These are phyloP conservation scores for Coemansia sp. DNA, from an alignment of 371 early-diverging fungal species.

Conservation along the genomic window DNA sequence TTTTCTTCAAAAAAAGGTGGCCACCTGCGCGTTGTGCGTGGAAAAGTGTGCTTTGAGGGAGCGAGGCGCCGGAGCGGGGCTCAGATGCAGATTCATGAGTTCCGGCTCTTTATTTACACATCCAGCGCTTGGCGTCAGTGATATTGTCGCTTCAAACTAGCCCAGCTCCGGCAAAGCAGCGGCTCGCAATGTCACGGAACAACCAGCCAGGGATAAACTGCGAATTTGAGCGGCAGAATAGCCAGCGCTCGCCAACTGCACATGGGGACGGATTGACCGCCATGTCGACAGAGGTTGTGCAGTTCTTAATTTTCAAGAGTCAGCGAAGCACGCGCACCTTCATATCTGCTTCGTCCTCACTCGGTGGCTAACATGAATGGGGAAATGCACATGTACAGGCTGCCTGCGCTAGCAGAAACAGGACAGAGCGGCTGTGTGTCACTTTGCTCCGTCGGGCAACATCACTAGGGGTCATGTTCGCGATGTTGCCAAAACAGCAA, in stretches of 20 bases:
- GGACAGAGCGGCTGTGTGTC: no score
- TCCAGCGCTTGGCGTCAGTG: not conserved
- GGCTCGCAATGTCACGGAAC: no score
- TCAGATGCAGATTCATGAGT: constrained; percentile 12
- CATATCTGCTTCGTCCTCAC: constrained; percentile 1
- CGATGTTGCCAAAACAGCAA: not conserved
- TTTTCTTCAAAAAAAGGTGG: not conserved
- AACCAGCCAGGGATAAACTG: no score
- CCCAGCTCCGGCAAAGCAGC: not conserved
- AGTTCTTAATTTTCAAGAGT: constrained; percentile 1
- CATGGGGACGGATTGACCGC: no score
- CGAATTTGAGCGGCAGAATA: not conserved
- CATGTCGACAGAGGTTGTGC: not conserved
- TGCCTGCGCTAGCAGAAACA: constrained; percentile 9
- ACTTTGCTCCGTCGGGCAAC: no score
- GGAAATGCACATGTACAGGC: constrained; percentile 12
- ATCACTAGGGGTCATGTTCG: no score
- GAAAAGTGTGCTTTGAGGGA: constrained; percentile 2
- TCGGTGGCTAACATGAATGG: constrained; percentile 15
- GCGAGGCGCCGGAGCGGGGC: not conserved
- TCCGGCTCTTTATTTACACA: constrained; percentile 13
- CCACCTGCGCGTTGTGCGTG: constrained; percentile 13
- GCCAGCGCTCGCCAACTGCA: not conserved
- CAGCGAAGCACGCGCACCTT: not conserved
- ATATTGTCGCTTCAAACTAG: not conserved